phyloP scores from a whole-genome alignment of 495 filamentous ascomycete genomes.

The Jackrogersella multiformis region DNA sequence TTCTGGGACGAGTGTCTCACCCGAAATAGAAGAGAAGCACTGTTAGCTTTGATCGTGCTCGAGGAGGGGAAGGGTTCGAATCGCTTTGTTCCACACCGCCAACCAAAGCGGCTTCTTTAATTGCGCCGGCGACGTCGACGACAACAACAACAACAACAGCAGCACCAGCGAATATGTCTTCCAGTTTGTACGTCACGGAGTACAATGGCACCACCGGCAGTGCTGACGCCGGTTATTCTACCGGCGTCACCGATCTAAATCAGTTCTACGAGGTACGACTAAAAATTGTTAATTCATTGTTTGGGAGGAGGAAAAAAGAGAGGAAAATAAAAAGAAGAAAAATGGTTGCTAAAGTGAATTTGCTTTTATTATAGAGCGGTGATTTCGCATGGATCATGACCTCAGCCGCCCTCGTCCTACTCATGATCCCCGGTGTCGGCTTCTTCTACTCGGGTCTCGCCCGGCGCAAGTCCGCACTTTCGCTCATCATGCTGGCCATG shows the following conservation, averaged over 20 bases:
- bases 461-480: slow-evolving; percentile 92
- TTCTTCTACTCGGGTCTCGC: slow-evolving; percentile 99
- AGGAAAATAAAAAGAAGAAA: slow-evolving; percentile 4
- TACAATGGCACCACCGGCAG: slow-evolving; percentile 46
- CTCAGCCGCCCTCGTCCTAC: slow-evolving; percentile 80
- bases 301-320: background rate
- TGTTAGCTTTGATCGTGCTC: background rate
- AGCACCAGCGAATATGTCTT: too few relatives aligned
- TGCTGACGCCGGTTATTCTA: slow-evolving; percentile 45
- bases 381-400: slow-evolving; percentile 86
- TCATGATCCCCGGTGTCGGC: slow-evolving; percentile 94
- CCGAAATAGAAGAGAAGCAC: slow-evolving; percentile 4
- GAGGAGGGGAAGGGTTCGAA: slow-evolving; percentile 11
- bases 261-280: slow-evolving; percentile 49
- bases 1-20: slow-evolving; percentile 29
- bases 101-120: background rate
- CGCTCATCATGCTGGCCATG: slow-evolving; percentile 93
- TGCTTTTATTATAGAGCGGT: slow-evolving; percentile 65
- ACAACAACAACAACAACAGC: too few relatives aligned
- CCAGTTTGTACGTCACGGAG: slow-evolving; percentile 43
- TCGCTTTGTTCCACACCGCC: background rate
- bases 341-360: slow-evolving; percentile 36
- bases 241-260: slow-evolving; percentile 44
- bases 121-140: slow-evolving; percentile 17
- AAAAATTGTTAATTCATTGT: background rate